Conservation (phyloP, 2,329 filamentous ascomycete genomes). For the Hymenoscyphus scutula region DNA sequence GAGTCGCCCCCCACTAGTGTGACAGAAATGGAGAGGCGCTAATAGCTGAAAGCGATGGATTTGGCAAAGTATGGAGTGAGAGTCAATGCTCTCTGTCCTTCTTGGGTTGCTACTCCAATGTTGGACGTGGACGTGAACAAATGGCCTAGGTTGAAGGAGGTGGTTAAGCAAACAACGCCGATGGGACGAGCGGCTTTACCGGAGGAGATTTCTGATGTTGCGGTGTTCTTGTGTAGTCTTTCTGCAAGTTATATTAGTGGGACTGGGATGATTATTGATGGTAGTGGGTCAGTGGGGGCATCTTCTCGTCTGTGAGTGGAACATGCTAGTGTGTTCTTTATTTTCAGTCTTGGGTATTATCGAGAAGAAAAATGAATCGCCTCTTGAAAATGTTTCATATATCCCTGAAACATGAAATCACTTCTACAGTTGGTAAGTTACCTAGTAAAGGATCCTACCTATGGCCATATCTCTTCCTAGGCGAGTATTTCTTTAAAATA, state of each 20-base stretch:
- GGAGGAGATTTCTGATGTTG: conserved; percentile 23
- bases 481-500: too few relatives aligned
- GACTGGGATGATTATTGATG: conserved; percentile 15
- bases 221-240: conserved; percentile 20
- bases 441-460: too few relatives aligned
- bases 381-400: too few relatives aligned
- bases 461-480: too few relatives aligned
- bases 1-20: neutral
- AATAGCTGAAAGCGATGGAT: conserved; percentile 2
- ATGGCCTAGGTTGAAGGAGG: neutral
- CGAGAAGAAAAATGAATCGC: too few relatives aligned
- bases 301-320: neutral
- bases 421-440: too few relatives aligned
- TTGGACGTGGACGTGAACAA: conserved; percentile 7
- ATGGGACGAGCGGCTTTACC: conserved; percentile 9
- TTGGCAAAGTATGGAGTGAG: conserved; percentile 7
- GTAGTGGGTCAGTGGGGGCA: neutral
- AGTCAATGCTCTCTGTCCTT: conserved; percentile 19
- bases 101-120: conserved; percentile 19
- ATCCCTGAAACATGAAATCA: too few relatives aligned
- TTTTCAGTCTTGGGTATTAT: too few relatives aligned
- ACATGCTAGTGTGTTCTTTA: too few relatives aligned
- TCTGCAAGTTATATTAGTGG: conserved; percentile 21
- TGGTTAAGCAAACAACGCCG: neutral
- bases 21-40: neutral